Evolutionary conservation across 495 filamentous ascomycete species (phyloP), one percentile per base, ranked within the genome.

Genomic region (Lophium mytilinum): DNA sequence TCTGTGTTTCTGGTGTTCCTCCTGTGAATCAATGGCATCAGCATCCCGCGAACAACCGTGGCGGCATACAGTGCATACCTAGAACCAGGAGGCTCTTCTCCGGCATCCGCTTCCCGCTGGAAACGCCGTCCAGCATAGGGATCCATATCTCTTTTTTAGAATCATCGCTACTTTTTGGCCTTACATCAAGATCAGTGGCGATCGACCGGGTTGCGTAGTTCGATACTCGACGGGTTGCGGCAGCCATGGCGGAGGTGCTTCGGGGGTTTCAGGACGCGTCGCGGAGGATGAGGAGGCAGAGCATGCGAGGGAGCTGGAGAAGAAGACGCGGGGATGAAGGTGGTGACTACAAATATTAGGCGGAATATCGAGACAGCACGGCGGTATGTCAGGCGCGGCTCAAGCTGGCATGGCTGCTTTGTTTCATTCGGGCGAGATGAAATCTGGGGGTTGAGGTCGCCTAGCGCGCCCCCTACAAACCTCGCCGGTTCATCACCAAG

Each of bases 101-200:
- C 37, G 90, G 90, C 56, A 97, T 73, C 58, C 86, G 82, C 76
- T 93, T 94, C 50, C 88, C 90, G 73, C 86, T 93, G 59, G 91
- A 89, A 60, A 92, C 90, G 55, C 80, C 80, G 71, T 95, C 89
- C 64, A 97, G 80, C 85, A 97, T 87, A 48, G 88, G 89, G 52
- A 83, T 91, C 92, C 92, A 97, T 72, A 96, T 88, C 66, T 95
- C 88, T 72, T 88, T 88, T 74, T 90, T 89, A 47, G 79, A 76
- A 58, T 84, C 83, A 73, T 87, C 89, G 73, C 86, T 61, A 36
- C 58, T 61, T 76, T 68, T 74, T 82, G 45, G 55, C 49, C 58
- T 24, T 14, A 49, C 21, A 7, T 48, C 45, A 21, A 14, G 45
- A n/a, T 53, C 10, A 12, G 17, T 36, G 12, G 33, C 43, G 3